Percentiles rank a stretch among this genome's conserved stretches.
Evolutionary conservation across 371 early-diverging fungal genomes (phyloP).

Genomic region (Umbelopsis sp.): DNA sequence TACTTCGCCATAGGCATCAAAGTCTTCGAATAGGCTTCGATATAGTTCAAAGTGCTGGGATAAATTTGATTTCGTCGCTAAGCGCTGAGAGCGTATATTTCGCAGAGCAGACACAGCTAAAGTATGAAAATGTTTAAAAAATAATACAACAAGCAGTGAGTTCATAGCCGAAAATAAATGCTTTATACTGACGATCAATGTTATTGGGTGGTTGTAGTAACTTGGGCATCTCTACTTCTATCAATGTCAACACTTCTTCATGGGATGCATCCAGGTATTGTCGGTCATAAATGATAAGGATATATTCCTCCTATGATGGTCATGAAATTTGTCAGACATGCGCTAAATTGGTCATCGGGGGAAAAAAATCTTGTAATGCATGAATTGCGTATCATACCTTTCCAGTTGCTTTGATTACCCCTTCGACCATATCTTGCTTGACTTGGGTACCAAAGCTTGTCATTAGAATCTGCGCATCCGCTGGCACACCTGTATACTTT

Average conservation of each 20-base stretch:
- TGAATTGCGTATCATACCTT: slow-evolving; percentile 37
- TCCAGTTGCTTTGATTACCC: slow-evolving; percentile 52
- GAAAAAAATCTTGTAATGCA: neutral
- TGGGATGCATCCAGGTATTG: slow-evolving; percentile 39
- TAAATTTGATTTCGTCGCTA: slow-evolving; percentile 19
- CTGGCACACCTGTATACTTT: slow-evolving; percentile 50
- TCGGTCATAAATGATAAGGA: slow-evolving; percentile 49
- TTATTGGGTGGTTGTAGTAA: slow-evolving; percentile 35
- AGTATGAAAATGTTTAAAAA: neutral
- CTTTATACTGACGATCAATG: slow-evolving; percentile 31
- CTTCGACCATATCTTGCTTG: slow-evolving; percentile 51
- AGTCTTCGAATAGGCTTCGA: slow-evolving; percentile 29
- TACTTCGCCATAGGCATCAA: slow-evolving; percentile 44
- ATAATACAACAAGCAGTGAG: no score
- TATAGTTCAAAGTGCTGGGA: slow-evolving; percentile 27
- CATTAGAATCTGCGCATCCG: slow-evolving; percentile 61
- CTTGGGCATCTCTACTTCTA: slow-evolving; percentile 43
- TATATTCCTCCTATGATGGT: slow-evolving; percentile 41
- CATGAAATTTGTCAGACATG: neutral
- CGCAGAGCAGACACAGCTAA: slow-evolving; percentile 16
- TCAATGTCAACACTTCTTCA: slow-evolving; percentile 31
- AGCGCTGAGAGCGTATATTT: slow-evolving; percentile 18
- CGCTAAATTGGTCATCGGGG: neutral
- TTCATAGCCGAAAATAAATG: no score
- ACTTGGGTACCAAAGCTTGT: slow-evolving; percentile 63